phyloP scores from a whole-genome alignment of 129 eudicot genomes.

The Escallonia rubra region DNA sequence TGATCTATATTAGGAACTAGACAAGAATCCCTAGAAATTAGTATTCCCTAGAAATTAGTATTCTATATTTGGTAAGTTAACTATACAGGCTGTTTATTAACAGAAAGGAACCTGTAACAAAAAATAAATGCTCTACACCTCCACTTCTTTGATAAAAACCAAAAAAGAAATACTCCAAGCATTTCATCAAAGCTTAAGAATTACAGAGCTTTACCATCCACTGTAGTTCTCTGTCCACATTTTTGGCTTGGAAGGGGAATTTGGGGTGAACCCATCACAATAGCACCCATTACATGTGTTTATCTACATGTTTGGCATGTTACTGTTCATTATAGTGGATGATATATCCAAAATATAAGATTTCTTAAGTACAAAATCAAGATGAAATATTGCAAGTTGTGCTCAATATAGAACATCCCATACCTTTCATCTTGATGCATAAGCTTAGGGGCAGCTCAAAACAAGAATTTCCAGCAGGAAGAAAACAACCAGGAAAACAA shows the following conservation, averaged over 20 bases:
- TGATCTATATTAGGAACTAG: no score
- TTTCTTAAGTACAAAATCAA: neutral
- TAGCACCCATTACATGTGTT: slow-evolving; percentile 85
- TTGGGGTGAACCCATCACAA: slow-evolving; percentile 65
- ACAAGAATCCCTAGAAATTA: no score
- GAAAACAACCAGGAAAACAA: no score
- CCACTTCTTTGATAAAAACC: neutral
- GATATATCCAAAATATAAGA: neutral
- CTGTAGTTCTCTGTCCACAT: slow-evolving; percentile 85
- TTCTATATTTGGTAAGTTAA: no score
- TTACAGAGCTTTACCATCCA: slow-evolving; percentile 51
- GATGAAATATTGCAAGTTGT: neutral
- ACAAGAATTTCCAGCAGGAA: neutral
- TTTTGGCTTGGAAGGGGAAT: slow-evolving; percentile 66
- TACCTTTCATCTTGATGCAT: no score
- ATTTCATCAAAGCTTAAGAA: slow-evolving; percentile 1
- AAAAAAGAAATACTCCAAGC: neutral
- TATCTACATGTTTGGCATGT: slow-evolving; percentile 37
- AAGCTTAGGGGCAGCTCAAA: neutral
- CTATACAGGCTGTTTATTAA: no score
- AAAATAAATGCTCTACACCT: neutral
- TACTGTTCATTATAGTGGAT: neutral
- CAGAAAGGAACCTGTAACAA: slow-evolving; percentile 59
- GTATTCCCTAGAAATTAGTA: no score
- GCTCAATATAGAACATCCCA: neutral